phyloP scores from a whole-genome alignment of 2,329 filamentous ascomycete genomes.

The Colletotrichum higginsianum region DNA sequence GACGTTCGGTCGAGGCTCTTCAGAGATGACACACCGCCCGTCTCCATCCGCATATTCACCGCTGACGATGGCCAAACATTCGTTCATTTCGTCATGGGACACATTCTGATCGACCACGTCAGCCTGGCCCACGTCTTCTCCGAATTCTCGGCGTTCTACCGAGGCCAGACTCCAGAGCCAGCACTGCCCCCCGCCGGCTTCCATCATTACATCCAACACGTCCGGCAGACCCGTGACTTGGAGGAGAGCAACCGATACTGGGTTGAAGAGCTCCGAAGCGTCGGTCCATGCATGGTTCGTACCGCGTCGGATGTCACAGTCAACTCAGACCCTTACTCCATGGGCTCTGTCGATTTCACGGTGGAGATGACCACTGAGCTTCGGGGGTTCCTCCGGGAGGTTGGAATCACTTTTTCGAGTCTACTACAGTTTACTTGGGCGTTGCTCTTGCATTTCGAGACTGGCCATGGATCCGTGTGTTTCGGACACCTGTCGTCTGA shows the following conservation, averaged over 20 bases:
- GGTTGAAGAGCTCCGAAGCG: background rate
- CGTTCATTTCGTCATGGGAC: slow-evolving; percentile 20
- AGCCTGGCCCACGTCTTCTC: slow-evolving; percentile 26
- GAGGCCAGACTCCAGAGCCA: background rate
- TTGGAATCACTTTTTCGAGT: slow-evolving; percentile 13
- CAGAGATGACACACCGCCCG: background rate
- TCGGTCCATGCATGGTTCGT: slow-evolving; percentile 6
- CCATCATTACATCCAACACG: slow-evolving; percentile 7
- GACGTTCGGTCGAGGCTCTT: background rate
- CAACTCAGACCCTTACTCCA: background rate
- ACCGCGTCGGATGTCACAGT: background rate
- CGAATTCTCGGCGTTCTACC: slow-evolving; percentile 6
- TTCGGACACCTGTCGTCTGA: slow-evolving; percentile 30
- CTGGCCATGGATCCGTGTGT: slow-evolving; percentile 1
- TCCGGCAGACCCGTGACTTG: background rate
- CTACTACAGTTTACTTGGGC: slow-evolving; percentile 27
- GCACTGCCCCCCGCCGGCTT: background rate
- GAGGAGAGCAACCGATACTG: slow-evolving; percentile 9
- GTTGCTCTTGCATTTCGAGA: slow-evolving; percentile 12
- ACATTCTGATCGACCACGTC: slow-evolving; percentile 32
- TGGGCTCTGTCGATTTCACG: slow-evolving; percentile 9
- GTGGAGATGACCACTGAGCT: background rate
- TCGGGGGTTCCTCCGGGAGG: background rate
- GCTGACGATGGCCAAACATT: background rate
- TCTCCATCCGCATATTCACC: slow-evolving; percentile 7